Conservation (phyloP, 2,329 filamentous ascomycete genomes). For the Eutypella sp. region DNA sequence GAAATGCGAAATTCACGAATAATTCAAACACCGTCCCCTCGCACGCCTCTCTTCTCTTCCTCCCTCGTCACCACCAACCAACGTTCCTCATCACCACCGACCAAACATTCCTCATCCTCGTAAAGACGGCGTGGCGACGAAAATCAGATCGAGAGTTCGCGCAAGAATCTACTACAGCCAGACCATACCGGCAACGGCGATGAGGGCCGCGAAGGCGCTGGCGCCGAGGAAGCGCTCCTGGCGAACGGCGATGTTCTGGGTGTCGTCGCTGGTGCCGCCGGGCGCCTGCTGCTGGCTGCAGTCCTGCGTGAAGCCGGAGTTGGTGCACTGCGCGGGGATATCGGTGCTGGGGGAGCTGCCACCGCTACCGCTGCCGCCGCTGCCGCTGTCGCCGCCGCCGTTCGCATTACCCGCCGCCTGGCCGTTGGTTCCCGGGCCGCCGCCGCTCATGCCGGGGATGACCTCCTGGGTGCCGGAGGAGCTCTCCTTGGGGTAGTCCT, state of each 20-base stretch:
- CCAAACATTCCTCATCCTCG: neutral
- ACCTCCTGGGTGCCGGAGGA: constrained; percentile 16
- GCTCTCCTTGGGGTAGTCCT: constrained; percentile 28
- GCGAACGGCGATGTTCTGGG: constrained; percentile 18
- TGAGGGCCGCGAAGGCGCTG: constrained; percentile 26
- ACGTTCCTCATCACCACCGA: neutral
- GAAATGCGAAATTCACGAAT: neutral
- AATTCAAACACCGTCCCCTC: too few relatives aligned
- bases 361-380: constrained; percentile 9
- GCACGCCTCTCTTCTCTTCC: too few relatives aligned
- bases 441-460: constrained; percentile 26
- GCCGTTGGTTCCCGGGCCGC: constrained; percentile 27
- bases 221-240: constrained; percentile 23
- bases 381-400: constrained; percentile 6
- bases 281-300: constrained; percentile 17
- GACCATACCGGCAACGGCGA: constrained; percentile 26
- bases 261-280: constrained; percentile 3
- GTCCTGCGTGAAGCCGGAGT: constrained; percentile 22
- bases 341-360: constrained; percentile 5
- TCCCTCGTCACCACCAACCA: too few relatives aligned
- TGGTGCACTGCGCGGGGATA: constrained; percentile 15
- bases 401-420: constrained; percentile 19
- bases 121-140: too few relatives aligned
- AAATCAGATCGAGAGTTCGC: too few relatives aligned
- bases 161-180: too few relatives aligned